These are phyloP conservation scores for Naganishia vishniacii DNA, from an alignment of 768 basidiomycete genomes.

Conservation along the genomic window DNA sequence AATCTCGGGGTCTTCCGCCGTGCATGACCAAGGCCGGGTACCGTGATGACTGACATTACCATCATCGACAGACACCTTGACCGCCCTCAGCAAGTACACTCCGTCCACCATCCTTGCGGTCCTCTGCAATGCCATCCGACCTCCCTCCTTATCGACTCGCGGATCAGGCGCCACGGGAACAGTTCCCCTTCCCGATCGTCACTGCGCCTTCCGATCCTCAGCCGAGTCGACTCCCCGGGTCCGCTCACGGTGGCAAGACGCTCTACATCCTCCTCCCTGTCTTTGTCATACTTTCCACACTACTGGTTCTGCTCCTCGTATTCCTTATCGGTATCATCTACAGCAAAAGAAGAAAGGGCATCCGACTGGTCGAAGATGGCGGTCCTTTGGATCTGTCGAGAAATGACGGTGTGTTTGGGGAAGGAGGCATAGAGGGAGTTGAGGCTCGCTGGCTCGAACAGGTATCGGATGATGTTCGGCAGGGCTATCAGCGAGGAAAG, in stretches of 20 bases:
- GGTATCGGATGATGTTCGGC: constrained; percentile 60
- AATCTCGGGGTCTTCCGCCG: no score
- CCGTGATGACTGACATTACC: no score
- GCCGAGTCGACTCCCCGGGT: not conserved
- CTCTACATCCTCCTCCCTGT: constrained; percentile 71
- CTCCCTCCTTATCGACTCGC: not conserved
- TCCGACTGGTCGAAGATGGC: constrained; percentile 67
- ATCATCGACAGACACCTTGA: no score
- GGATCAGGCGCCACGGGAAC: not conserved
- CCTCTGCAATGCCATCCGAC: not conserved
- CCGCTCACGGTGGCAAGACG: constrained; percentile 1
- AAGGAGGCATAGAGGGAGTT: constrained; percentile 86
- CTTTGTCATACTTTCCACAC: constrained; percentile 84
- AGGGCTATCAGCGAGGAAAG: constrained; percentile 78
- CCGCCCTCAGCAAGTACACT: no score
- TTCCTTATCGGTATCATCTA: constrained; percentile 86
- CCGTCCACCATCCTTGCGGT: not conserved
- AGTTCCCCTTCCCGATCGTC: constrained; percentile 2
- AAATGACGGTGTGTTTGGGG: constrained; percentile 75
- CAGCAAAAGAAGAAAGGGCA: constrained; percentile 55
- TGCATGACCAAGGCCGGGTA: no score
- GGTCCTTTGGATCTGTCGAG: constrained; percentile 90
- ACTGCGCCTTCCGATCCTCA: constrained; percentile 2
- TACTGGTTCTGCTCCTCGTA: constrained; percentile 83
- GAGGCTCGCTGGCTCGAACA: constrained; percentile 91